A percentile compares a stretch with the other conserved stretches of the same genome.
Evolutionary conservation across 306 rosid genomes (phyloP).

Genomic region (Cercis canadensis): DNA sequence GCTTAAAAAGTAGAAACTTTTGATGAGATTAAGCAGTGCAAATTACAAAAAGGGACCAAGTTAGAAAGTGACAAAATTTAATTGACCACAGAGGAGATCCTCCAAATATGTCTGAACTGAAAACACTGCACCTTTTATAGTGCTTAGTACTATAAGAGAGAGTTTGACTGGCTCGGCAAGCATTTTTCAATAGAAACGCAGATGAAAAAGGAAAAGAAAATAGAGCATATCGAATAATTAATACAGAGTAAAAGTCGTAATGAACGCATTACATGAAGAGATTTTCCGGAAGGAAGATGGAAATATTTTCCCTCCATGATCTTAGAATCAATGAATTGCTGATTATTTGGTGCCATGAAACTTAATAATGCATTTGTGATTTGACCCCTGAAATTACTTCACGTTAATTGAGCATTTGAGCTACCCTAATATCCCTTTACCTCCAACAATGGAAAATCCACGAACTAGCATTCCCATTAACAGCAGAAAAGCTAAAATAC

Average conservation of each 20-base stretch:
- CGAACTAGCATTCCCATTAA: conserved; percentile 16
- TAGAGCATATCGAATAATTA: conserved; percentile 13
- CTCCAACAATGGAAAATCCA: conserved; percentile 27
- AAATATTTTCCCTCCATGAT: conserved; percentile 23
- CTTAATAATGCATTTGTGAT: not conserved
- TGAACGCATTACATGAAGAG: not conserved
- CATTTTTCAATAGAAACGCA: conserved; percentile 5
- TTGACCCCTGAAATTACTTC: not conserved
- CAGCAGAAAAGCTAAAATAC: conserved; percentile 13
- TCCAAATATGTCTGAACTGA: not conserved
- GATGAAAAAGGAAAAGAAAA: not conserved
- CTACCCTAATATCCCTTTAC: conserved; percentile 15
- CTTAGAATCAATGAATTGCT: conserved; percentile 14
- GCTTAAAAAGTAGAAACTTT: not conserved
- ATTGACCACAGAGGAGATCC: not conserved
- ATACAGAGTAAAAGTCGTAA: conserved; percentile 6
- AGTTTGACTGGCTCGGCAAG: not conserved
- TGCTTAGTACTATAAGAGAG: not conserved
- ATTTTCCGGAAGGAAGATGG: not conserved
- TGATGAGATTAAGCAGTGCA: no score
- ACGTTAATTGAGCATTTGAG: not conserved
- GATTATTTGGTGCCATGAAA: conserved; percentile 17
- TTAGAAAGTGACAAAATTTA: no score
- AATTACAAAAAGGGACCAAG: no score
- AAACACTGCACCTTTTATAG: not conserved